Percentiles rank a stretch among this genome's conserved stretches.
These are phyloP conservation scores for Omphalea diandra DNA, from an alignment of 441 rosid genomes.

Conservation along the genomic window DNA sequence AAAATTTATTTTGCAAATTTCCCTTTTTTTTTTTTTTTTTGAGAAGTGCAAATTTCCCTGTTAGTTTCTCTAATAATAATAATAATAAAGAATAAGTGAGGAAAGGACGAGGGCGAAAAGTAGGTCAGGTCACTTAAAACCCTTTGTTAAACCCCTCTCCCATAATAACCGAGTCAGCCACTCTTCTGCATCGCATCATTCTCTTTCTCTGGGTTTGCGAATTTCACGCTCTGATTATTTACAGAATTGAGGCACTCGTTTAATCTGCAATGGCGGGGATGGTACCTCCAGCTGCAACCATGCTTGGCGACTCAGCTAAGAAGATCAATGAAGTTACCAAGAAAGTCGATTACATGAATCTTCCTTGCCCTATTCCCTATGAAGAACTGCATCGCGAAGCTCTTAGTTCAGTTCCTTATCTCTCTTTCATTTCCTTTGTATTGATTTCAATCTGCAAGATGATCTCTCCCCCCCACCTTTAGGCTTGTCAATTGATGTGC, in stretches of 20 bases:
- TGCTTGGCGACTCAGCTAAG: conserved; percentile 26
- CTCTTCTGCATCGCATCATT: background rate
- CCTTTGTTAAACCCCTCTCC: conserved; percentile 28
- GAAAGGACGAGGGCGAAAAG: too few relatives aligned
- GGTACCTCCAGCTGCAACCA: conserved; percentile 35
- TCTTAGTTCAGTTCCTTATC: conserved; percentile 46
- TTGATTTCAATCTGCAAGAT: background rate
- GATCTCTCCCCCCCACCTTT: background rate
- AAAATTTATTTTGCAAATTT: too few relatives aligned
- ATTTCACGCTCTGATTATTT: background rate
- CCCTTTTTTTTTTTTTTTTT: too few relatives aligned
- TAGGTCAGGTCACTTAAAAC: too few relatives aligned
- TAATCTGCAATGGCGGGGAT: conserved; percentile 50
- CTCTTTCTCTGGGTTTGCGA: background rate
- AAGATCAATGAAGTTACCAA: conserved; percentile 38
- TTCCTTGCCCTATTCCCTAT: conserved; percentile 88
- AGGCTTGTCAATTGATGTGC: background rate
- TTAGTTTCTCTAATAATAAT: too few relatives aligned
- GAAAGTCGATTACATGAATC: conserved; percentile 70
- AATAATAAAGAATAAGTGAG: too few relatives aligned
- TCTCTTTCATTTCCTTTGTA: background rate
- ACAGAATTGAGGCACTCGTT: background rate
- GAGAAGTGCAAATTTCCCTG: too few relatives aligned
- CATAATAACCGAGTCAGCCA: background rate
- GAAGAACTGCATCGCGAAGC: conserved; percentile 97